These are phyloP conservation scores for Erythrophleum ivorense DNA, from an alignment of 331 rosid genomes.

Conservation along the genomic window DNA sequence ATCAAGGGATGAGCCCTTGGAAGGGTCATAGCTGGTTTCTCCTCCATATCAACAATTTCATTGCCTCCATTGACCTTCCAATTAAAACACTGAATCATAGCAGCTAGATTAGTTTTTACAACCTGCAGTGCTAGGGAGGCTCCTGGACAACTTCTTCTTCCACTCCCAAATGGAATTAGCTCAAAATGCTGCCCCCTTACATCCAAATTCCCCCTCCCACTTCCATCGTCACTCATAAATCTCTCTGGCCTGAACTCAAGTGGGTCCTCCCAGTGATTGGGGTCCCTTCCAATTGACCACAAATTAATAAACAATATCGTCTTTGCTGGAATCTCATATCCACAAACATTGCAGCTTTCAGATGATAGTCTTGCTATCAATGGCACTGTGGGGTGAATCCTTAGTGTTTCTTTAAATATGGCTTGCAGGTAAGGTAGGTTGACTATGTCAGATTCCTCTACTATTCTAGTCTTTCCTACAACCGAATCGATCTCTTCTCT, in stretches of 20 bases:
- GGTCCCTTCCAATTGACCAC: slow-evolving; percentile 69
- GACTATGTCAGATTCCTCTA: slow-evolving; percentile 60
- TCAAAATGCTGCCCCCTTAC: slow-evolving; percentile 62
- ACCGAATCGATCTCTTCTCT: slow-evolving; percentile 52
- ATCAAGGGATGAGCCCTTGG: slow-evolving; percentile 54
- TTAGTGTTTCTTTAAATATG: slow-evolving; percentile 65
- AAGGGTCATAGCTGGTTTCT: slow-evolving; percentile 49
- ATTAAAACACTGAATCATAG: slow-evolving; percentile 70
- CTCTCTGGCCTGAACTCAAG: slow-evolving; percentile 69
- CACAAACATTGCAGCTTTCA: slow-evolving; percentile 33
- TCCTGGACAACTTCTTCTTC: slow-evolving; percentile 73
- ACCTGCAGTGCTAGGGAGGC: slow-evolving; percentile 54
- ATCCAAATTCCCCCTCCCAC: slow-evolving; percentile 33
- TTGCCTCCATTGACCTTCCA: slow-evolving; percentile 52
- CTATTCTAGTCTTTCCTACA: slow-evolving; percentile 45
- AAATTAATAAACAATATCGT: slow-evolving; percentile 48
- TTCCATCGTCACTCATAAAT: slow-evolving; percentile 41
- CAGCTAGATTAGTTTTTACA: slow-evolving; percentile 54
- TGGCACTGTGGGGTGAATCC: slow-evolving; percentile 66
- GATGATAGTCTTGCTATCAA: slow-evolving; percentile 52
- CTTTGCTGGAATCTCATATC: slow-evolving; percentile 55
- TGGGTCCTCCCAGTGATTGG: slow-evolving; percentile 59
- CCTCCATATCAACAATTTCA: slow-evolving; percentile 47
- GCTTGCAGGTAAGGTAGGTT: slow-evolving; percentile 67
- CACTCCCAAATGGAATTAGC: slow-evolving; percentile 74